Conservation (phyloP, 495 filamentous ascomycete genomes). For the Halenospora varia region DNA sequence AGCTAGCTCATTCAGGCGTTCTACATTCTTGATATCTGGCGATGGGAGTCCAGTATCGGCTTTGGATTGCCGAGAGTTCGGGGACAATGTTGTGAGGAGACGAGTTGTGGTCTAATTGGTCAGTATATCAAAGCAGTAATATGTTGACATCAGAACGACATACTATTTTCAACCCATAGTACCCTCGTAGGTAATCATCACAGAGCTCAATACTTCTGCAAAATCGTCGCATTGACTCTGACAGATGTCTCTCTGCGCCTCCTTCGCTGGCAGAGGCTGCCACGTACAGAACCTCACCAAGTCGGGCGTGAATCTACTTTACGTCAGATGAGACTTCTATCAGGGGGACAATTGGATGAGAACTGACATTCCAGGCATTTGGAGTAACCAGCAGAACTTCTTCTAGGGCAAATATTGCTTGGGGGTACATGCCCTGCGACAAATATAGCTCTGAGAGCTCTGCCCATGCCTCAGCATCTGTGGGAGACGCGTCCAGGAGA, state of each 20-base stretch:
- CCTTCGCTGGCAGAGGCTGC: constrained; percentile 45
- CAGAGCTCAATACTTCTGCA: constrained; percentile 90
- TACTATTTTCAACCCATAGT: constrained; percentile 85
- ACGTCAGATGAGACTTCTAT: neutral
- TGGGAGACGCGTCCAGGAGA: constrained; percentile 78
- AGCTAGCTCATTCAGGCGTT: constrained; percentile 67
- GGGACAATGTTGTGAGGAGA: constrained; percentile 14
- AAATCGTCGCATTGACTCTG: constrained; percentile 75
- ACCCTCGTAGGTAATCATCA: constrained; percentile 85
- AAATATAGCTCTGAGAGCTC: constrained; percentile 87
- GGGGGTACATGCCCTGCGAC: constrained; percentile 65
- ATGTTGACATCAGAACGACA: neutral
- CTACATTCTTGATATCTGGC: constrained; percentile 49
- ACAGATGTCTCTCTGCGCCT: constrained; percentile 44
- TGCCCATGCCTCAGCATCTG: constrained; percentile 90
- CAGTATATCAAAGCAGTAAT: constrained; percentile 4
- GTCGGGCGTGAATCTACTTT: constrained; percentile 70
- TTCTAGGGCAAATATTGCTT: constrained; percentile 85
- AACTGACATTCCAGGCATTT: constrained; percentile 88
- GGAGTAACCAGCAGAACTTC: constrained; percentile 86
- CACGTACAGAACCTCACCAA: constrained; percentile 80
- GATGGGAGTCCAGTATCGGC: constrained; percentile 36
- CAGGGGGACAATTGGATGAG: constrained; percentile 6
- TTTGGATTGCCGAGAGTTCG: constrained; percentile 17
- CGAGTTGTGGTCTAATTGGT: constrained; percentile 23